Evolutionary conservation across 768 basidiomycete species (phyloP).

Genomic region (Lactarius akahatsu): DNA sequence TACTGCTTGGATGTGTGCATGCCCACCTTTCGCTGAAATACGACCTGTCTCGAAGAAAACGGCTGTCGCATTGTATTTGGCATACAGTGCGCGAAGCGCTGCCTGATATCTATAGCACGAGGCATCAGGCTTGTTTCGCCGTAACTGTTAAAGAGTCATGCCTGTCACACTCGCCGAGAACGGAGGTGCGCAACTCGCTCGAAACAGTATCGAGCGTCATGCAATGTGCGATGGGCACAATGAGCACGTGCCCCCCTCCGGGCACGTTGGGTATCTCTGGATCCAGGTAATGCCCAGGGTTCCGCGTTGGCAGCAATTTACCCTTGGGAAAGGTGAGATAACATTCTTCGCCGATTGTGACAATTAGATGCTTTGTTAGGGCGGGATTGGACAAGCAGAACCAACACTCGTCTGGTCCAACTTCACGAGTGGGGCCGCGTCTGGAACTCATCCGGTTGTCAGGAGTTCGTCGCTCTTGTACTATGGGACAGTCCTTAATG

Average conservation of each 20-base stretch:
- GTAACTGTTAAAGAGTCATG: conserved; percentile 34
- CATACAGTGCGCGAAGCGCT: conserved; percentile 70
- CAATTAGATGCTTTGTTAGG: conserved; percentile 92
- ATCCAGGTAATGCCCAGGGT: conserved; percentile 44
- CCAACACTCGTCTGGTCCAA: conserved; percentile 92
- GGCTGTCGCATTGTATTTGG: conserved; percentile 61
- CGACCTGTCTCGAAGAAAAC: conserved; percentile 90
- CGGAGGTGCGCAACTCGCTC: conserved; percentile 67
- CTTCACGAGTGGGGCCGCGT: conserved; percentile 69
- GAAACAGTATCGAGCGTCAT: conserved; percentile 85
- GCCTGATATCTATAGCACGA: conserved; percentile 63
- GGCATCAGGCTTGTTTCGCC: neutral
- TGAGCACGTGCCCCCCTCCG: conserved; percentile 93
- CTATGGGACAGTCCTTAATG: conserved; percentile 81
- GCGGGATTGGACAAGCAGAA: conserved; percentile 96
- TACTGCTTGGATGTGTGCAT: conserved; percentile 88
- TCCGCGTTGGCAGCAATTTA: conserved; percentile 83
- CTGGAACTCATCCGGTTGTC: conserved; percentile 40
- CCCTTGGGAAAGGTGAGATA: conserved; percentile 97
- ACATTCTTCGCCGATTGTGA: conserved; percentile 89
- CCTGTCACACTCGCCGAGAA: conserved; percentile 80
- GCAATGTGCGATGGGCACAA: conserved; percentile 92
- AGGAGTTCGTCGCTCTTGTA: conserved; percentile 49
- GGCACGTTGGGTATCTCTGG: conserved; percentile 55
- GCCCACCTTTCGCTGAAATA: conserved; percentile 81